phyloP scores from a whole-genome alignment of 1,139 yeast genomes.

The Debaryomyces subglobosus region DNA sequence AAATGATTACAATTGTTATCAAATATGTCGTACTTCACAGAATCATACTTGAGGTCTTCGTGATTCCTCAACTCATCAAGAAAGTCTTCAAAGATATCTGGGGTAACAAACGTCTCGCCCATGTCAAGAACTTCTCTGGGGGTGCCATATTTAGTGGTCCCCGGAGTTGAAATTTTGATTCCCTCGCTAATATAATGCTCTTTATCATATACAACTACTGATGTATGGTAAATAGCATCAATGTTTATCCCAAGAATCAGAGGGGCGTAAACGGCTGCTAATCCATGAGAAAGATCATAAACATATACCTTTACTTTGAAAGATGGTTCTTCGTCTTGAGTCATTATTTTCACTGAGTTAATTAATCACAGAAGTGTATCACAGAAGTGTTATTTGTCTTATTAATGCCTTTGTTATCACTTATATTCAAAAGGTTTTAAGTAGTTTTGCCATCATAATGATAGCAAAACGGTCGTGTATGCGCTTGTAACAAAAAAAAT shows the following conservation, averaged over 20 bases:
- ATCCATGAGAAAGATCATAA: constrained; percentile 60
- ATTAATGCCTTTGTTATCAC: neutral
- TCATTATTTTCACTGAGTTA: neutral
- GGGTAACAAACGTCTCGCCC: constrained; percentile 56
- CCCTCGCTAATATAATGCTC: constrained; percentile 69
- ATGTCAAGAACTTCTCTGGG: constrained; percentile 58
- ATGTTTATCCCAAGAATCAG: constrained; percentile 48
- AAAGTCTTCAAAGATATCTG: constrained; percentile 56
- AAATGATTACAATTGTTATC: constrained; percentile 74
- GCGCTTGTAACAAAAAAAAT: constrained; percentile 4
- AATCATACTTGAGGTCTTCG: constrained; percentile 46
- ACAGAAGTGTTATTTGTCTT: neutral
- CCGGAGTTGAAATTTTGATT: constrained; percentile 51
- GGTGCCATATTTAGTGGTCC: constrained; percentile 59
- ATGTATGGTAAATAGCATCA: constrained; percentile 72
- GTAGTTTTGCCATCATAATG: neutral
- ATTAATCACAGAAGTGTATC: neutral
- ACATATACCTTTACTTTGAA: constrained; percentile 57
- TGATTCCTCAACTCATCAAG: constrained; percentile 48
- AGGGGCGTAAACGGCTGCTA: constrained; percentile 47
- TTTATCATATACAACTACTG: constrained; percentile 55
- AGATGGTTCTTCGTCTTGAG: constrained; percentile 18
- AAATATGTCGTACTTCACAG: constrained; percentile 58
- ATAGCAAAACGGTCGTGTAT: constrained; percentile 1
- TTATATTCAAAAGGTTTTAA: neutral